These are phyloP conservation scores for Trypanosoma brucei DNA, from an alignment of 208 protist species.

Conservation along the genomic window DNA sequence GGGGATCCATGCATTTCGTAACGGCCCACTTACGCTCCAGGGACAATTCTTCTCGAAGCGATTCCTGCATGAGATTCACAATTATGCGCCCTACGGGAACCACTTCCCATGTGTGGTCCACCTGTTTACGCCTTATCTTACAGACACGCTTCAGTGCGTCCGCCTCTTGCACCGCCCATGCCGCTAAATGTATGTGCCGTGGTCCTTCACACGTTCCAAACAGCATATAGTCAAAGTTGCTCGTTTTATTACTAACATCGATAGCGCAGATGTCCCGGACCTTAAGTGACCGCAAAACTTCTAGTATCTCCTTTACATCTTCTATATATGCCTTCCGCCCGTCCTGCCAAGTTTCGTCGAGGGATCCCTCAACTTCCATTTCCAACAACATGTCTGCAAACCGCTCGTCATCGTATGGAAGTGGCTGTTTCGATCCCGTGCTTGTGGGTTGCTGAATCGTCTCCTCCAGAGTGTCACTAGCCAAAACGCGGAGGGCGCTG, in stretches of 20 bases:
- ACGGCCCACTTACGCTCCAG: conserved; percentile 89
- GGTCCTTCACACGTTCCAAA: conserved; percentile 83
- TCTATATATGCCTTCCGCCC: conserved; percentile 57
- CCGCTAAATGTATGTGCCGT: conserved; percentile 84
- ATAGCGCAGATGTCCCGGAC: conserved; percentile 85
- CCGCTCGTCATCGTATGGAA: conserved; percentile 84
- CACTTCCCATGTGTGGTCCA: conserved; percentile 84
- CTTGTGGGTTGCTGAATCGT: background rate
- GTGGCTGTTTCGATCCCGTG: conserved; percentile 5
- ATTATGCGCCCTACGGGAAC: conserved; percentile 85
- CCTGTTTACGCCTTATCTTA: conserved; percentile 72
- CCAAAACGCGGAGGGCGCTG: conserved; percentile 9
- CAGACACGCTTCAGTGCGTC: conserved; percentile 65
- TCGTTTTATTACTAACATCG: conserved; percentile 76
- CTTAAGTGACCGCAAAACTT: conserved; percentile 62
- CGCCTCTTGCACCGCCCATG: conserved; percentile 86
- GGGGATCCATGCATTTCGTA: conserved; percentile 79
- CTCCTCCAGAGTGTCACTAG: background rate
- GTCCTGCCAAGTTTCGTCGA: conserved; percentile 88
- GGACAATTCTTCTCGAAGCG: conserved; percentile 60
- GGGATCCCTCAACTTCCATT: conserved; percentile 86
- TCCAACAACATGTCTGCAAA: conserved; percentile 84
- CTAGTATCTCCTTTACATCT: conserved; percentile 71
- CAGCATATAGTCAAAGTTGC: conserved; percentile 88
- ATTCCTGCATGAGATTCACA: conserved; percentile 85